These are phyloP conservation scores for Castanospermum australe DNA, from an alignment of 306 rosid genomes.

Conservation along the genomic window DNA sequence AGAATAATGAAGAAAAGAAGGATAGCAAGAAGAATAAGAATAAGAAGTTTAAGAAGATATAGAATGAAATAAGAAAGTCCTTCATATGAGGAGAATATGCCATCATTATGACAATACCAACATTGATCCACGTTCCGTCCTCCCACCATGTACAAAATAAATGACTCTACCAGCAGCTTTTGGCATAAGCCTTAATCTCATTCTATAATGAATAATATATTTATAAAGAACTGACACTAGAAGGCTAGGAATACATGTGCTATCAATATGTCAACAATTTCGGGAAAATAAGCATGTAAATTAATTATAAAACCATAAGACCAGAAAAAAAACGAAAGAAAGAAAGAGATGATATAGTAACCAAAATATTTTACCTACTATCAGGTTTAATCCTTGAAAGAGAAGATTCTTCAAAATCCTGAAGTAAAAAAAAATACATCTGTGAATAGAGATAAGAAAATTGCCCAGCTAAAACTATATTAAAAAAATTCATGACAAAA, in stretches of 20 bases:
- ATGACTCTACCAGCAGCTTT: background rate
- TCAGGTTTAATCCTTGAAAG: slow-evolving; percentile 46
- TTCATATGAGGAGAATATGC: background rate
- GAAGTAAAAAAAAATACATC: slow-evolving; percentile 9
- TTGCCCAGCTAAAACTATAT: background rate
- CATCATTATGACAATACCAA: background rate
- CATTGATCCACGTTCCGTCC: background rate
- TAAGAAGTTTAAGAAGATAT: background rate
- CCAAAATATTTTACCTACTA: slow-evolving; percentile 50
- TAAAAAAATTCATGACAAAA: slow-evolving; percentile 14
- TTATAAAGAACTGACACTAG: background rate
- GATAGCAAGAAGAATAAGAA: background rate
- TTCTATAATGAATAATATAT: slow-evolving; percentile 7
- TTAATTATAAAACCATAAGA: slow-evolving; percentile 1
- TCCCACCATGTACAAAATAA: background rate
- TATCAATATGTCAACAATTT: background rate
- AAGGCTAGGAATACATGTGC: slow-evolving; percentile 1
- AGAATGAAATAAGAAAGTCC: background rate
- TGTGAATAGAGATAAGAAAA: slow-evolving; percentile 25
- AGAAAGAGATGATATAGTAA: slow-evolving; percentile 13
- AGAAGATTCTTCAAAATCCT: slow-evolving; percentile 62
- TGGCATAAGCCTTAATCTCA: background rate
- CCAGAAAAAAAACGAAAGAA: slow-evolving; percentile 6
- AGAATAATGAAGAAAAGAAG: background rate
- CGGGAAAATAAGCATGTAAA: slow-evolving; percentile 3